These are phyloP conservation scores for Chamaecrista fasciculata DNA, from an alignment of 306 rosid species.

Conservation along the genomic window DNA sequence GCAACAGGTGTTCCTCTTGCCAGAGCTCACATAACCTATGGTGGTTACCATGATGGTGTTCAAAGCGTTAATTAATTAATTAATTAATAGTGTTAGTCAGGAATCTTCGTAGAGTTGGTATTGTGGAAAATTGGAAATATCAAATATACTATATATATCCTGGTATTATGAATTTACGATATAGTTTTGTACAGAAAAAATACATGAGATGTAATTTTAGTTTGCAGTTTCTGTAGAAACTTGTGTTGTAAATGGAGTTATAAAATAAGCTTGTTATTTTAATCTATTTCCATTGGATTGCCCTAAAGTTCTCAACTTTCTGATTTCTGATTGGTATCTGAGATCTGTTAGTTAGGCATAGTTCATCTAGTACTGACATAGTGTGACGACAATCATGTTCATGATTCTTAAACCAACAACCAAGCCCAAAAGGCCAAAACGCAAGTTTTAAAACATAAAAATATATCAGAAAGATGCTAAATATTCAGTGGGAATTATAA, in stretches of 20 bases:
- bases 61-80: not conserved
- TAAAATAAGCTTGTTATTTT: too few relatives aligned
- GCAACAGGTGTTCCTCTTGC: slow-evolving; percentile 42
- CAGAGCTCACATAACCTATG: slow-evolving; percentile 52
- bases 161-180: slow-evolving; percentile 14
- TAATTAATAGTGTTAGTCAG: not conserved
- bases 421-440: too few relatives aligned
- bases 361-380: not conserved
- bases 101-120: not conserved
- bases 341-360: not conserved
- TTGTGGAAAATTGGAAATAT: too few relatives aligned
- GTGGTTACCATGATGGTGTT: slow-evolving; percentile 49
- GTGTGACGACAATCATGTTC: not conserved
- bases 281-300: not conserved
- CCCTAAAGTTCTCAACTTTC: not conserved
- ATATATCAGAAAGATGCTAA: not conserved
- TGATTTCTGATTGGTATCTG: not conserved
- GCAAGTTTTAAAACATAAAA: not conserved
- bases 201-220: not conserved
- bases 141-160: too few relatives aligned
- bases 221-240: slow-evolving; percentile 10
- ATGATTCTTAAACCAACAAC: not conserved
- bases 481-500: not conserved
- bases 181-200: slow-evolving; percentile 29
- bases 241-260: slow-evolving; percentile 14